Evolutionary conservation across 768 basidiomycete genomes (phyloP).

Genomic region (Cubamyces sp.): DNA sequence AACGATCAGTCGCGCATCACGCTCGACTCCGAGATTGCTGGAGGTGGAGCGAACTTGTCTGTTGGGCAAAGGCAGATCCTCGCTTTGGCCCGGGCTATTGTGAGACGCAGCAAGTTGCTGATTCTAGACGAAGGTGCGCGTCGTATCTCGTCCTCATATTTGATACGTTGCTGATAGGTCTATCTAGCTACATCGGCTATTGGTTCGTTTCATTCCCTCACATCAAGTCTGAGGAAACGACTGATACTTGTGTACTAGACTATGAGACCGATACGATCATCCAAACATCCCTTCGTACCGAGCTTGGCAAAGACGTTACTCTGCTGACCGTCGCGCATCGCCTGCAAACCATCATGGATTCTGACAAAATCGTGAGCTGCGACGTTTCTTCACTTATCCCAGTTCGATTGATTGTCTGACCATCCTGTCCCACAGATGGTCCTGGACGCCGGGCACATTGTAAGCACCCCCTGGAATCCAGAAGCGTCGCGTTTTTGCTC

Average conservation of each 20-base stretch:
- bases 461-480: too few species aligned
- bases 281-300: conserved; percentile 54
- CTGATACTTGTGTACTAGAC: conserved; percentile 36
- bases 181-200: conserved; percentile 32
- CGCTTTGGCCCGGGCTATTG: conserved; percentile 48
- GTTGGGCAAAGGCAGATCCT: conserved; percentile 51
- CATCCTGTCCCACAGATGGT: conserved; percentile 40
- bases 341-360: conserved; percentile 57
- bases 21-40: conserved; percentile 35
- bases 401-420: not conserved
- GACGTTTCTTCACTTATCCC: too few species aligned
- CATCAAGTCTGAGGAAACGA: not conserved
- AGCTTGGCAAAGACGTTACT: conserved; percentile 45
- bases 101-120: conserved; percentile 47
- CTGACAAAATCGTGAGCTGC: conserved; percentile 52
- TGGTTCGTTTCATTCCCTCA: conserved; percentile 19
- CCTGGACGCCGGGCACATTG: conserved; percentile 44
- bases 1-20: conserved; percentile 35
- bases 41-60: conserved; percentile 37
- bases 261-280: conserved; percentile 58
- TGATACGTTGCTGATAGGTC: not conserved
- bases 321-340: conserved; percentile 62
- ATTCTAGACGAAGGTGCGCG: conserved; percentile 46
- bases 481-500: too few species aligned
- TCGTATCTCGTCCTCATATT: not conserved